phyloP scores from a whole-genome alignment of 2,329 filamentous ascomycete genomes.

The Aspergillus caelatus region DNA sequence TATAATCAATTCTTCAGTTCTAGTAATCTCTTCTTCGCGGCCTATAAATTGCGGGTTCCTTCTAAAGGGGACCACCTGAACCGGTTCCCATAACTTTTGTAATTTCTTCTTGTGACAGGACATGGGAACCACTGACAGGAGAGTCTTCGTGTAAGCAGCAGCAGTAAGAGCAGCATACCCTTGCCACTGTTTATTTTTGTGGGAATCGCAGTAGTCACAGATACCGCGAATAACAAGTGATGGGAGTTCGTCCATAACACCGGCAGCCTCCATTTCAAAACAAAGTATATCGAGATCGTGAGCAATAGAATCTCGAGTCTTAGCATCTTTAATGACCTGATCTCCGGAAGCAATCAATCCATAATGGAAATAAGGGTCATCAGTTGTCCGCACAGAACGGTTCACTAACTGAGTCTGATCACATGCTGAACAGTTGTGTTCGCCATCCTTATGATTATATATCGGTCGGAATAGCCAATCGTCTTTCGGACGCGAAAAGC shows the following conservation, averaged over 20 bases:
- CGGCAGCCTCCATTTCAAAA: background rate
- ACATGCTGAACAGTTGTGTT: constrained; percentile 16
- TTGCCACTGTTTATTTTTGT: background rate
- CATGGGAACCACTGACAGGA: background rate
- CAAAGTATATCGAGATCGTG: constrained; percentile 22
- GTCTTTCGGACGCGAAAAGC: constrained; percentile 15
- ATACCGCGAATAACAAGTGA: too few species aligned
- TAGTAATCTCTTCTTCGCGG: background rate
- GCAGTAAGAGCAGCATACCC: background rate
- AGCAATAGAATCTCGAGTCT: constrained; percentile 19
- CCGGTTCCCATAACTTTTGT: background rate
- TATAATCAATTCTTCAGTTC: background rate
- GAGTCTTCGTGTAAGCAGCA: background rate
- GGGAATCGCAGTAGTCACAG: too few species aligned
- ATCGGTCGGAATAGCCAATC: constrained; percentile 17
- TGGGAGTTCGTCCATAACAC: too few species aligned
- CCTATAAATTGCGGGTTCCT: background rate
- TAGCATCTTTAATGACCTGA: constrained; percentile 25
- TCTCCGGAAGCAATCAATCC: constrained; percentile 32
- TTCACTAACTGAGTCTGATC: constrained; percentile 17
- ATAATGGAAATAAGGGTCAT: constrained; percentile 23
- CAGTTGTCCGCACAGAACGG: constrained; percentile 12
- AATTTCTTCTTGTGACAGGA: background rate
- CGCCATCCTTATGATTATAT: constrained; percentile 13
- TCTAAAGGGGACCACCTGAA: background rate